Evolutionary conservation across 306 rosid species (phyloP).

Genomic region (Phaseolus lunatus): DNA sequence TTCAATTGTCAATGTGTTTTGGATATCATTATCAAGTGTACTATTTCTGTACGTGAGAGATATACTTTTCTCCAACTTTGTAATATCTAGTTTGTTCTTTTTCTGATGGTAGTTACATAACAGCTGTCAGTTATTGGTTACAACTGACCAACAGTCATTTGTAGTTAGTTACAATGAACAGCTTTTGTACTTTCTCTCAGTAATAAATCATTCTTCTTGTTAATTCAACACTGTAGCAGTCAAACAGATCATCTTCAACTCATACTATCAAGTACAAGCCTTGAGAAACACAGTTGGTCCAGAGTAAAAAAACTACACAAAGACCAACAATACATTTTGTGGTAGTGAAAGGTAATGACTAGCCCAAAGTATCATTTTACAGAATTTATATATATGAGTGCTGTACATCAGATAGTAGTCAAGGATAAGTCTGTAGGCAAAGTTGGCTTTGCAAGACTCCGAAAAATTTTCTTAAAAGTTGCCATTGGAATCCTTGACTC

Average conservation of each 20-base stretch:
- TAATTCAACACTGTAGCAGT: not conserved
- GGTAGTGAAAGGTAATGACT: not conserved
- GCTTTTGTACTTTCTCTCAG: no score
- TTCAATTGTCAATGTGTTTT: not conserved
- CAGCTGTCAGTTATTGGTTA: no score
- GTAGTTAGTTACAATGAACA: no score
- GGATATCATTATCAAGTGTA: not conserved
- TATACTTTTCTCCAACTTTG: no score
- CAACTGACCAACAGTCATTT: no score
- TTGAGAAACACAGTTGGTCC: conserved; percentile 2
- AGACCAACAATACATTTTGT: conserved; percentile 20
- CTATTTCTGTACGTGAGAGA: no score
- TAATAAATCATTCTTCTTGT: no score
- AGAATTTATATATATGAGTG: not conserved
- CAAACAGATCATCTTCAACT: conserved; percentile 10
- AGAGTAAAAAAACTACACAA: conserved; percentile 26
- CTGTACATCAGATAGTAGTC: conserved; percentile 1
- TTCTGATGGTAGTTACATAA: no score
- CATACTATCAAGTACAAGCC: conserved; percentile 1
- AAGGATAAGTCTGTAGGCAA: not conserved
- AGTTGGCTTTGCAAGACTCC: not conserved
- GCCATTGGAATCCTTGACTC: conserved; percentile 15
- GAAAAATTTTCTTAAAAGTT: not conserved
- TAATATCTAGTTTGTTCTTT: no score
- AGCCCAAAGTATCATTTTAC: conserved; percentile 7